These are phyloP conservation scores for Nakataea oryzae DNA, from an alignment of 2,329 filamentous ascomycete genomes.

Conservation along the genomic window DNA sequence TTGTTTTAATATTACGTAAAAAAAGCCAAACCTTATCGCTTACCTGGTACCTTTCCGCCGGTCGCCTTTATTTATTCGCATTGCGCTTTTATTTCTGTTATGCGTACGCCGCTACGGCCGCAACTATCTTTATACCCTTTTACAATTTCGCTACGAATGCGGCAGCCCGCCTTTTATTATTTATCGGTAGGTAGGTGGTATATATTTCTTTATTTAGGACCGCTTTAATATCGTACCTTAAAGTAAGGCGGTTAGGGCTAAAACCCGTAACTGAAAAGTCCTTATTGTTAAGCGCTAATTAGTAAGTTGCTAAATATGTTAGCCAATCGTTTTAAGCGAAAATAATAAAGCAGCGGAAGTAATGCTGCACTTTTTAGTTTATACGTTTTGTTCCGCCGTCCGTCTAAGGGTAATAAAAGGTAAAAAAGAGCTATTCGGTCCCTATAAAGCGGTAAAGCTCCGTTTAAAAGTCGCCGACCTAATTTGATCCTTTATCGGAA, in stretches of 20 bases:
- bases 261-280: background rate
- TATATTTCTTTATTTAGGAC: background rate
- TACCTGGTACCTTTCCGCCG: no score
- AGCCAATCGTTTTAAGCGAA: no score
- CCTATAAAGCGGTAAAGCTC: background rate
- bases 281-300: background rate
- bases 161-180: no score
- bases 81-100: no score
- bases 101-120: no score
- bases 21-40: no score
- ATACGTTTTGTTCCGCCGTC: background rate
- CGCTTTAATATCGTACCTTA: background rate
- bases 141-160: no score
- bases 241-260: background rate
- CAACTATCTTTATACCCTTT: no score
- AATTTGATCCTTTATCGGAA: background rate
- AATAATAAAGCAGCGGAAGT: background rate
- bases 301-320: no score
- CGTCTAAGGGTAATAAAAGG: background rate
- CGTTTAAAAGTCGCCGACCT: background rate
- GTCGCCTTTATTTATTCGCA: no score
- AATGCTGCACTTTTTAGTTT: background rate
- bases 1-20: no score
- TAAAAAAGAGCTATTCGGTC: background rate
- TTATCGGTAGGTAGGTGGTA: background rate